Evolutionary conservation across 2,329 filamentous ascomycete genomes (phyloP).

Genomic region (Sclerotinia glacialis): DNA sequence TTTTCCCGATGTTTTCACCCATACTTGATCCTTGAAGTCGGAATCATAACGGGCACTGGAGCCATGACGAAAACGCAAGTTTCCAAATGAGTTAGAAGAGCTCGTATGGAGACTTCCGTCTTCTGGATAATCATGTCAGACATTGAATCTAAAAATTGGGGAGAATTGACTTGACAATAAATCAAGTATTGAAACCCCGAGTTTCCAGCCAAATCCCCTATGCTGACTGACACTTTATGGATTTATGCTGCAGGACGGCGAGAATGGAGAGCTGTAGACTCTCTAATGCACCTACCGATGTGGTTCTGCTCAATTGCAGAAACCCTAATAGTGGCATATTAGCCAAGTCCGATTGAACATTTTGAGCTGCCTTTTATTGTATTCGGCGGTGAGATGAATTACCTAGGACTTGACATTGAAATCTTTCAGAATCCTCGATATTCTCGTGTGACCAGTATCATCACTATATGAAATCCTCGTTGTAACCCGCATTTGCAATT

Average conservation of each 20-base stretch:
- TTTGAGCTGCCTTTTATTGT: neutral
- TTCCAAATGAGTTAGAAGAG: slow-evolving; percentile 19
- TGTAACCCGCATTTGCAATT: slow-evolving; percentile 10
- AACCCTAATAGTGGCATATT: neutral
- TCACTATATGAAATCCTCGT: slow-evolving; percentile 2
- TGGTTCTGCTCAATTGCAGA: slow-evolving; percentile 20
- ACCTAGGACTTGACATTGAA: slow-evolving; percentile 19
- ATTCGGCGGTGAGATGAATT: slow-evolving; percentile 8
- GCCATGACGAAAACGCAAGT: slow-evolving; percentile 38
- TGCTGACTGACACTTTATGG: neutral
- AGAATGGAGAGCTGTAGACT: neutral
- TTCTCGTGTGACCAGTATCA: slow-evolving; percentile 15
- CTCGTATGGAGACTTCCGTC: slow-evolving; percentile 2
- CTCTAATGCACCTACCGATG: slow-evolving; percentile 11
- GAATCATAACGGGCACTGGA: slow-evolving; percentile 39
- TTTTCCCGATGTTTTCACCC: slow-evolving; percentile 36
- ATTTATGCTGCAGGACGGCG: neutral
- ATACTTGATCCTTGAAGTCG: slow-evolving; percentile 39
- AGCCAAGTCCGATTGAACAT: neutral
- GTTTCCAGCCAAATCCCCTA: neutral
- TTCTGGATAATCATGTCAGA: slow-evolving; percentile 9
- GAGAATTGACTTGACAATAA: neutral
- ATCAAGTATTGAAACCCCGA: neutral
- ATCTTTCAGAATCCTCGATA: neutral
- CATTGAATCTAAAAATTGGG: neutral